These are phyloP conservation scores for Monoraphidium neglectum DNA, from an alignment of 139 green algal genomes.

Conservation along the genomic window DNA sequence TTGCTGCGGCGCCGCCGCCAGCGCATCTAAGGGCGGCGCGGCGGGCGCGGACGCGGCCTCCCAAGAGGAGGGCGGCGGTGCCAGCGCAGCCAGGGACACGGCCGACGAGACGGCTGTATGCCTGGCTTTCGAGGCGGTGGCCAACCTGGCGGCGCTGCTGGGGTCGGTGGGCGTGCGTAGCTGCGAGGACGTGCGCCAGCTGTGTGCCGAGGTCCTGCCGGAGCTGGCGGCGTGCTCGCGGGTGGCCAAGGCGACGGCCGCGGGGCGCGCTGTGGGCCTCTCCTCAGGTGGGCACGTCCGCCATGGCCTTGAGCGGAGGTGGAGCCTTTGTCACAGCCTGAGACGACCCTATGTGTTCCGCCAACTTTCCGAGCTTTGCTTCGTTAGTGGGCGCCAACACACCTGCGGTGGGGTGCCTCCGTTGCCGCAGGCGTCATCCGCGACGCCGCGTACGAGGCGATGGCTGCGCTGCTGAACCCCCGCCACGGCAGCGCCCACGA, in stretches of 20 bases:
- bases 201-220: constrained; percentile 13
- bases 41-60: neutral
- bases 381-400: neutral
- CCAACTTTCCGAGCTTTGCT: neutral
- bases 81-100: neutral
- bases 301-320: neutral
- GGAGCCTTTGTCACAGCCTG: neutral
- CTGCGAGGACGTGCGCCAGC: constrained; percentile 26
- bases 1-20: neutral
- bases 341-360: neutral
- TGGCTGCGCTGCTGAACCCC: constrained; percentile 44
- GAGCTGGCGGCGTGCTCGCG: constrained; percentile 5
- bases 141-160: constrained; percentile 36
- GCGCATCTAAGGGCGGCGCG: neutral
- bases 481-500: constrained; percentile 45
- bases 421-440: constrained; percentile 19
- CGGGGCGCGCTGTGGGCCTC: constrained; percentile 5
- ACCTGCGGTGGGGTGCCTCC: too few relatives aligned
- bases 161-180: constrained; percentile 22
- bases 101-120: constrained; percentile 1
- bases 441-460: constrained; percentile 32
- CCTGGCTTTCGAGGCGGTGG: constrained; percentile 32
- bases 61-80: neutral
- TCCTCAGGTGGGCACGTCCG: neutral
- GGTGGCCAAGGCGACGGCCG: constrained; percentile 10